These are phyloP conservation scores for Leersia perrieri DNA, from an alignment of 176 grass and related monocot species.

Conservation along the genomic window DNA sequence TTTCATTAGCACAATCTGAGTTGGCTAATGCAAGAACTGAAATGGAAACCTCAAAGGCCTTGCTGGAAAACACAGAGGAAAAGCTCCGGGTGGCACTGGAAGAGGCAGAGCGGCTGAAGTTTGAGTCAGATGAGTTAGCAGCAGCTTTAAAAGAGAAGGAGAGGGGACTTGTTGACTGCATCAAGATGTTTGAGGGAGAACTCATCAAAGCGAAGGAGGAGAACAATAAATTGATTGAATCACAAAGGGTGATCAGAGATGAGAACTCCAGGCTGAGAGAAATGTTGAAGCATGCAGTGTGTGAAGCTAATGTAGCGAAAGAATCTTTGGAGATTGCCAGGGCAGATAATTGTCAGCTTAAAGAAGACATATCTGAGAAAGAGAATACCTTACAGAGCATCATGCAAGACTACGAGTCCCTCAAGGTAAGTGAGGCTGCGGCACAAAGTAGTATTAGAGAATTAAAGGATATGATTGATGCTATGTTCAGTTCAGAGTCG, in stretches of 20 bases:
- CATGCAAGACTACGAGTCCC: conserved; percentile 74
- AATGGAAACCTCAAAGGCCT: conserved; percentile 41
- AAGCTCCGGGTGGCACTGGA: conserved; percentile 48
- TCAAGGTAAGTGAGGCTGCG: conserved; percentile 78
- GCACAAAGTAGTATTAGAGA: conserved; percentile 67
- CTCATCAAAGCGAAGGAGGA: conserved; percentile 58
- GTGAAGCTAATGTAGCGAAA: conserved; percentile 64
- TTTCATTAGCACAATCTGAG: conserved; percentile 44
- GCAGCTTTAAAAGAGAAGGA: conserved; percentile 66
- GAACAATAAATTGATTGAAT: conserved; percentile 71
- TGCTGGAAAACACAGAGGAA: conserved; percentile 25
- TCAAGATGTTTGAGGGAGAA: conserved; percentile 66
- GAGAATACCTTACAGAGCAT: conserved; percentile 55
- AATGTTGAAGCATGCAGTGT: conserved; percentile 77
- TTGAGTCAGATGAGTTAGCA: conserved; percentile 48
- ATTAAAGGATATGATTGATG: conserved; percentile 70
- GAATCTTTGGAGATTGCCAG: conserved; percentile 73
- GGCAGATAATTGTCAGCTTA: conserved; percentile 68
- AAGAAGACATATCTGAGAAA: conserved; percentile 68
- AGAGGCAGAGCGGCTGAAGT: conserved; percentile 47
- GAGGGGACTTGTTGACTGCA: conserved; percentile 59
- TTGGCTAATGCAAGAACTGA: conserved; percentile 57
- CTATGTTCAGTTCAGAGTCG: conserved; percentile 53
- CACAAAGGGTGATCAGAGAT: conserved; percentile 61
- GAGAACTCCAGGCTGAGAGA: conserved; percentile 77